A percentile compares a stretch with the other conserved stretches of the same genome.
Conservation (phyloP, 805 yeast species). For the Ascoidea rubescens region DNA sequence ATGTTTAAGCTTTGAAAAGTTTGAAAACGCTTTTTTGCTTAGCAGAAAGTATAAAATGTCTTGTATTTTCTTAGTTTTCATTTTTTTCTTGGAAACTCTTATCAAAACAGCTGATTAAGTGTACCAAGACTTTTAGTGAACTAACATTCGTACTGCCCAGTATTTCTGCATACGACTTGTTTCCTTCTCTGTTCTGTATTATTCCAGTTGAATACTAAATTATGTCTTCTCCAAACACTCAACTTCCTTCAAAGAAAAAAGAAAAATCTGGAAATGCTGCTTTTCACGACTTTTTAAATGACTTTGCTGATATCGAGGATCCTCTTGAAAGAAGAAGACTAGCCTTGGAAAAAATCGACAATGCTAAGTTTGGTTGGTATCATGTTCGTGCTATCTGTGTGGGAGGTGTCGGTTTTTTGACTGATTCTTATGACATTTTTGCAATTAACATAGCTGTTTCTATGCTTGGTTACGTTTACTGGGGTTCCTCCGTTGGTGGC, state of each 20-base stretch:
- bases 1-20: too few relatives aligned
- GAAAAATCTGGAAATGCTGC: constrained; percentile 74
- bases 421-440: constrained; percentile 87
- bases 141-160: too few relatives aligned
- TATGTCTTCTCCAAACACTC: not conserved
- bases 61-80: too few relatives aligned
- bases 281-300: constrained; percentile 69
- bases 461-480: constrained; percentile 68
- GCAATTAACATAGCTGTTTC: constrained; percentile 75
- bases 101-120: too few relatives aligned
- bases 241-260: constrained; percentile 2
- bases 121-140: too few relatives aligned
- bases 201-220: too few relatives aligned
- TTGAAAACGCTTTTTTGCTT: too few relatives aligned
- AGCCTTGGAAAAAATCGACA: constrained; percentile 74
- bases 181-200: too few relatives aligned
- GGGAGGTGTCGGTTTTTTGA: constrained; percentile 89
- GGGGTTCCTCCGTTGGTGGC: constrained; percentile 22
- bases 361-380: constrained; percentile 69
- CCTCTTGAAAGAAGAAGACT: constrained; percentile 80
- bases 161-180: too few relatives aligned
- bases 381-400: constrained; percentile 70
- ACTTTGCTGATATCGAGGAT: constrained; percentile 70
- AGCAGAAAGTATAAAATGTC: too few relatives aligned
- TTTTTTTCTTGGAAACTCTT: too few relatives aligned